Evolutionary conservation across 1,284 basidiomycete genomes (phyloP), one percentile per base, ranked within the genome.

Genomic region (Marasmius fiardii): DNA sequence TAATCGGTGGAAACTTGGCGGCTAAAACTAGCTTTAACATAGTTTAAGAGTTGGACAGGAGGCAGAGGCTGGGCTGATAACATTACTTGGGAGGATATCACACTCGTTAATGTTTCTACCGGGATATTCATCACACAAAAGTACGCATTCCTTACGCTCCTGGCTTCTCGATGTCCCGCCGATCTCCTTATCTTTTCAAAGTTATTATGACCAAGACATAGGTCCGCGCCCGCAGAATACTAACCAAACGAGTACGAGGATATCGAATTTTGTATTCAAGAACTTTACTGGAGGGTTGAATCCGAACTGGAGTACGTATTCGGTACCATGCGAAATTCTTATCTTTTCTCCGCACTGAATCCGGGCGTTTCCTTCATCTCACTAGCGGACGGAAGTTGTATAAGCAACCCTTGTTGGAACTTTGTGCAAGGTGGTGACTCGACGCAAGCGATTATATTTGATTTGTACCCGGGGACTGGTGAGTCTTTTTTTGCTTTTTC

Each of bases 41-140:
- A 72, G 70, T 73, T 73, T 59, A 75, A 74, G 66, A 74, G 73
- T 54, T 79, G 76, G 73, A 74, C 75, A 12, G 76, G 76, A 43
- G 78, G 78, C 12, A 67, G 71, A 51, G 77, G 78, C 33, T 72
- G 71, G 52, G 77, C 72, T 3, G 64, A 74, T 53, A 76, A 78
- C 59, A 66, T 79, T 33, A 74, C 74, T 20, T 79, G 76, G 74
- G 68, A 73, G 51, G 76, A 79, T 63, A 79, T 77, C 53, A 68
- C 68, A 10, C 66, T 76, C 12, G 61, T 71, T 37, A 70, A 74
- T 55, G 75, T 76, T 7, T 74, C 73, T 3, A 77, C 72, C 49
- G 73, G 72, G 7, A 74, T 77, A 45, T 77, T 74, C 61, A 68
- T 78, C 53, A 79, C 77, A 2, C 76, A 78, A 65, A 78, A 75